A percentile compares a stretch with the other conserved stretches of the same genome.
Evolutionary conservation across 1,284 basidiomycete genomes (phyloP).

Genomic region (Ustilago curta): DNA sequence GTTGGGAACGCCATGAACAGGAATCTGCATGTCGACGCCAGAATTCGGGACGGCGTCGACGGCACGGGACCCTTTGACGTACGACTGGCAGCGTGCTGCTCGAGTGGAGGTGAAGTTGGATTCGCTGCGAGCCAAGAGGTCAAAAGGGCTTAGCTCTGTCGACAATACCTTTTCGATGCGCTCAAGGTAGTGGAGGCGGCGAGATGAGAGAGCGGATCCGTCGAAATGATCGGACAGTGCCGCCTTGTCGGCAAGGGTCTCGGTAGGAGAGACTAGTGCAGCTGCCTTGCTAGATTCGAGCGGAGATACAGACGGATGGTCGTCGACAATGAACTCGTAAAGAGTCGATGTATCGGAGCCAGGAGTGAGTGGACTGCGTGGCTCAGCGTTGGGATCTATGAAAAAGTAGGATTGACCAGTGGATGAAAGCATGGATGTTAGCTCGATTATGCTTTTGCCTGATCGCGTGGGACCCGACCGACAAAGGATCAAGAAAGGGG

Average conservation of each 20-base stretch:
- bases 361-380: constrained; percentile 33
- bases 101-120: constrained; percentile 2
- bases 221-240: not conserved
- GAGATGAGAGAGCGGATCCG: not conserved
- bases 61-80: constrained; percentile 11
- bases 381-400: constrained; percentile 16
- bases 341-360: constrained; percentile 45
- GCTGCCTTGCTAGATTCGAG: constrained; percentile 8
- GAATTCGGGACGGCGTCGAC: constrained; percentile 12
- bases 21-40: constrained; percentile 33
- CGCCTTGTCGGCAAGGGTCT: constrained; percentile 16
- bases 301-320: constrained; percentile 14
- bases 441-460: constrained; percentile 10
- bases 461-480: constrained; percentile 26
- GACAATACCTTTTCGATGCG: constrained; percentile 43
- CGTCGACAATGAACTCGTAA: constrained; percentile 33
- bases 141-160: constrained; percentile 36
- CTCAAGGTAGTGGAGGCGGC: constrained; percentile 28
- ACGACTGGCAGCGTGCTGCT: constrained; percentile 8
- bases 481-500: not conserved
- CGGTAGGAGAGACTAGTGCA: constrained; percentile 28
- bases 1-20: constrained; percentile 3
- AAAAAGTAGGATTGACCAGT: constrained; percentile 17
- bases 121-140: constrained; percentile 28
- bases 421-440: constrained; percentile 37